Base-by-base conservation (phyloP, 2,329 filamentous ascomycete species). In the Botrytis galanthina region DNA sequence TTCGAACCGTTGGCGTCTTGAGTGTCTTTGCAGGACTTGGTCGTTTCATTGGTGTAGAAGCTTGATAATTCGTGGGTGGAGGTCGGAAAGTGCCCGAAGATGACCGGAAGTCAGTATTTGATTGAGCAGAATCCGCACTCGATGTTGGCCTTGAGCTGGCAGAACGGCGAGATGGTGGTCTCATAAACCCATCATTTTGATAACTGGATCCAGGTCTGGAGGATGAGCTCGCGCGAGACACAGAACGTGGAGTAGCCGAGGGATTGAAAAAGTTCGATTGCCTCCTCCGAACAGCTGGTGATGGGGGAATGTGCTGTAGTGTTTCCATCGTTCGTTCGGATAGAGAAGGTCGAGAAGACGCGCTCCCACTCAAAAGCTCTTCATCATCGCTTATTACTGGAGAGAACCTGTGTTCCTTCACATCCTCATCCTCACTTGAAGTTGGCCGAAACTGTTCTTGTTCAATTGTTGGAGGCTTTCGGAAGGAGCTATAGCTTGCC, bases 251-350 rank as follows among this genome's bases (percentile, higher is more conserved):
- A 10, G 87, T 85, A 74, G 87, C 87, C n/a, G 90, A 86, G 2
- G 85, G 82, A 67, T 89, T 90, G 80, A 93, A 96, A 81, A 97
- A 94, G 72, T 88, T 90, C 0, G 93, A 93, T 14, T 87, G 85
- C 71, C 90, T 89, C 74, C 89, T 89, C 70, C 86, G 88, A 63
- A 92, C 82, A 0, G 88, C 89, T 7, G 95, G 94, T 0, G 94
- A 96, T 0, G 93, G 90, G 0, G 94, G 93, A 44, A 97, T 84
- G 64, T 90, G 88, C 4, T 94, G 88, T 9, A 98, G 84, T 0
- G 93, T 97, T 81, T 97, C 93, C 60, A 97, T 91, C 0, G 95
- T 97, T 73, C 95, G 87, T 78, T 98, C 95, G 0, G 92, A 90
- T 6, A 98, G 85, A 0, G 93, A 95, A 70, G 88, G 85, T 26